These are phyloP conservation scores for Adansonia madagascariensis DNA, from an alignment of 441 rosid genomes.

Conservation along the genomic window DNA sequence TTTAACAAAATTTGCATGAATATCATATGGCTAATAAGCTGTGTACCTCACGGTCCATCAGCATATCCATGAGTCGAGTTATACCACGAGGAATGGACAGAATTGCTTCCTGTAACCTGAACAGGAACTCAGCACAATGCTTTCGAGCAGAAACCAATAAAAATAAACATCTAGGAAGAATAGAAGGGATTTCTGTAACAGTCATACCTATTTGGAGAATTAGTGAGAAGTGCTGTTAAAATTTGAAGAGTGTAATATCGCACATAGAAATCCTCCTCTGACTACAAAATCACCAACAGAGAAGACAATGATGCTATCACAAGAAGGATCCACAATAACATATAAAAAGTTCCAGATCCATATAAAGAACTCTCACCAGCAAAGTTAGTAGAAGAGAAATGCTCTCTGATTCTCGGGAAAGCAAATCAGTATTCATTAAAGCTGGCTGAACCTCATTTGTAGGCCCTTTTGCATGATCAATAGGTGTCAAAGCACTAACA, in stretches of 20 bases:
- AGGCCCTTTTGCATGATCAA: conserved; percentile 74
- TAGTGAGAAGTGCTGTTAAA: conserved; percentile 90
- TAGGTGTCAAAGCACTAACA: conserved; percentile 84
- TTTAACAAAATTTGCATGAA: conserved; percentile 13
- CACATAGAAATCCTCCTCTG: conserved; percentile 94
- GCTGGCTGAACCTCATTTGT: conserved; percentile 85
- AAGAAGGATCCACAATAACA: neutral
- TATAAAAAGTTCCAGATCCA: conserved; percentile 7
- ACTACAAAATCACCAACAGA: conserved; percentile 49
- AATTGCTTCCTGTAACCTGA: conserved; percentile 99
- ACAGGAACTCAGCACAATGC: conserved; percentile 47
- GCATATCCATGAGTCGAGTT: conserved; percentile 98
- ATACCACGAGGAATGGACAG: conserved; percentile 95
- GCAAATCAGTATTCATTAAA: conserved; percentile 92
- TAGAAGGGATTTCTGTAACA: conserved; percentile 24
- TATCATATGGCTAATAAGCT: conserved; percentile 17
- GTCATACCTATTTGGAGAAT: conserved; percentile 84
- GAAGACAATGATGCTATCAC: conserved; percentile 11
- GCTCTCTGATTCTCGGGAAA: conserved; percentile 89
- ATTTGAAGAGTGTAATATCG: conserved; percentile 94
- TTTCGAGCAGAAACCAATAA: conserved; percentile 34
- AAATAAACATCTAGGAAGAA: conserved; percentile 20
- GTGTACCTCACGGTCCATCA: conserved; percentile 97
- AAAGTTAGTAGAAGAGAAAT: conserved; percentile 89
- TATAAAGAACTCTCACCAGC: conserved; percentile 62